Evolutionary conservation across 179 eudicot genomes (phyloP), one percentile per base, ranked within the genome.

Genomic region (Silene noctiflora): DNA sequence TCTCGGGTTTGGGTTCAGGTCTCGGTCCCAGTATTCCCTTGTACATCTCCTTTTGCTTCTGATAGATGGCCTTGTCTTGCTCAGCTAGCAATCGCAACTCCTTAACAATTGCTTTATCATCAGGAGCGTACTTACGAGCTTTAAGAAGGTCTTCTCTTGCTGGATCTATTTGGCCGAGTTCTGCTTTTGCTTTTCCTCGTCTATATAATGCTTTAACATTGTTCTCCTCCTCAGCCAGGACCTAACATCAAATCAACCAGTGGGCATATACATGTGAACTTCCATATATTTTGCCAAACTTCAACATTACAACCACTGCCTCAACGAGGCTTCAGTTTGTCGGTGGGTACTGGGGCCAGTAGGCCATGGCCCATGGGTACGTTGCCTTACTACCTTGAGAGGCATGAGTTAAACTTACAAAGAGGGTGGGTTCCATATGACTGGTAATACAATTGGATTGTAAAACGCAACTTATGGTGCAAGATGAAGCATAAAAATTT

Each of bases 91-190:
- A 16, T 24, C 91, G 88, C 70, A 95, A 68, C 83, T 93, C 97
- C 80, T 60, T 89, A 13, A 78, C 51, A 39, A 95, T 88, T 55
- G 97, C 96, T 83, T 91, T 95, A 83, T 95, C 97, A 8, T 84
- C 84, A 10, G 97, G 97, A 39, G 96, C 91, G 79, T 76, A 84
- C 79, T 95, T 95, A 19, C 85, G 89, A 19, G 97, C 96, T 85
- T 93, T 95, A 2, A 85, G 85, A 76, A 95, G 89, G 85, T 95
- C 99, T 71, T 89, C 93, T 59, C 88, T 86, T 53, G 97, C 99
- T 59, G 93, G 91, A 51, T 95, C 97, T 67, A 92, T 93, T 87
- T 95, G 99, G 55, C 97, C 99, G 3, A 95, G 97, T 83, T 91
- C 93, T 13, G 95, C 88, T 79, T 84, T 87, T 31, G 99, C 97